A percentile compares a stretch with the other conserved stretches of the same genome.
Evolutionary conservation across 495 filamentous ascomycete species (phyloP).

Genomic region (Entonaema liquescens): DNA sequence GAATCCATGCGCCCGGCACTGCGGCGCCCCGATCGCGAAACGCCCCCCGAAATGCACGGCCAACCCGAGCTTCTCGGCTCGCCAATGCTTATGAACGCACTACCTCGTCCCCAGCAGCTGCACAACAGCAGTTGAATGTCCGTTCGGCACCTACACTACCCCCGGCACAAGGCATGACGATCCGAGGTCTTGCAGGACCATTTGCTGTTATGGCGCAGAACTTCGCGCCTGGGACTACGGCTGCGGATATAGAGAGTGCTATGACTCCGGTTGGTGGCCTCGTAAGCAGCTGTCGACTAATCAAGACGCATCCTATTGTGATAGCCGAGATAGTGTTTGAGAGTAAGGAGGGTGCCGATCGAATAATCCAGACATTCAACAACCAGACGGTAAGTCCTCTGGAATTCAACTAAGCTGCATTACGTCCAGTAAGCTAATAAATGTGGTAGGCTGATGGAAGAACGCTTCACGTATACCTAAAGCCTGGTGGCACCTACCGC

Average conservation of each 20-base stretch:
- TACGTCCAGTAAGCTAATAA: constrained; percentile 10
- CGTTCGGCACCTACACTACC: constrained; percentile 40
- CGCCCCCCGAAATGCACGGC: constrained; percentile 35
- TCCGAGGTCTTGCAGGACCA: constrained; percentile 81
- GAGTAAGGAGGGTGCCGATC: constrained; percentile 79
- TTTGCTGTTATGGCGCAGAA: constrained; percentile 87
- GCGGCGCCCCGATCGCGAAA: constrained; percentile 31
- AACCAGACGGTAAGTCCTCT: constrained; percentile 74
- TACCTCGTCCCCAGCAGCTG: constrained; percentile 37
- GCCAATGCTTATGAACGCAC: constrained; percentile 39
- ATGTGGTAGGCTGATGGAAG: constrained; percentile 80
- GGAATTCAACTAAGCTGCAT: background rate
- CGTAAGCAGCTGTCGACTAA: constrained; percentile 75
- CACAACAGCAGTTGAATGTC: constrained; percentile 50
- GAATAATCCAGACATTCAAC: constrained; percentile 83
- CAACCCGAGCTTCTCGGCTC: constrained; percentile 40
- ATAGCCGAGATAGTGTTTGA: constrained; percentile 87
- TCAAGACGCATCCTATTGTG: constrained; percentile 75
- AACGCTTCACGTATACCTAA: constrained; percentile 77
- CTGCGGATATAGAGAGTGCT: constrained; percentile 90
- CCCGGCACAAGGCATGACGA: constrained; percentile 67
- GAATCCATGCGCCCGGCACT: constrained; percentile 53
- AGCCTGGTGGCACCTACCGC: constrained; percentile 54
- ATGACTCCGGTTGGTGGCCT: constrained; percentile 76
- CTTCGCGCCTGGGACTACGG: constrained; percentile 91